A percentile compares a stretch with the other conserved stretches of the same genome.
These are phyloP conservation scores for Metschnikowia borealis DNA, from an alignment of 805 yeast genomes.

Conservation along the genomic window DNA sequence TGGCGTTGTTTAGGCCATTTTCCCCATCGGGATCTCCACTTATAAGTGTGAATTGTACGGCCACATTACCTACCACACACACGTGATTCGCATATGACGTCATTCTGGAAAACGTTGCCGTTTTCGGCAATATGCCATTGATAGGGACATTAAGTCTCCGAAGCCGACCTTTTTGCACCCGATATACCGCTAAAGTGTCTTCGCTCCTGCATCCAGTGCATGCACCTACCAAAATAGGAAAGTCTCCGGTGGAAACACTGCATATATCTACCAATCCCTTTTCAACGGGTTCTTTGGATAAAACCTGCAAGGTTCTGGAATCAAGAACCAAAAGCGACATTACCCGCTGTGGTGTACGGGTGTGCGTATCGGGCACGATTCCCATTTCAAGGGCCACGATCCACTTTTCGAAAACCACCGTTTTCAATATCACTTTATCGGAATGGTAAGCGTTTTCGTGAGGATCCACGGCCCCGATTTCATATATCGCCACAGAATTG, in stretches of 20 bases:
- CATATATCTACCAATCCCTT: slow-evolving; percentile 8
- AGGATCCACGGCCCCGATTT: not conserved
- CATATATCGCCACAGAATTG: slow-evolving; percentile 3
- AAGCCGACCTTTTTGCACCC: slow-evolving; percentile 2
- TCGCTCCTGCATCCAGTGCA: not conserved
- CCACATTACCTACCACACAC: slow-evolving; percentile 7
- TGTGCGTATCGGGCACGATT: not conserved
- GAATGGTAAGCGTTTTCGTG: slow-evolving; percentile 2
- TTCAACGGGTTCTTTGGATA: not conserved
- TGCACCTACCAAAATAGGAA: slow-evolving; percentile 7
- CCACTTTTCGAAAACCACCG: slow-evolving; percentile 1
- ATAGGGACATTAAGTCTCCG: not conserved
- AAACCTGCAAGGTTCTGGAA: slow-evolving; percentile 1
- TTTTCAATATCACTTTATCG: slow-evolving; percentile 5
- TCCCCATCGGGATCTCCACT: not conserved
- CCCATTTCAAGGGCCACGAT: slow-evolving; percentile 6
- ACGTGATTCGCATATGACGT: slow-evolving; percentile 3
- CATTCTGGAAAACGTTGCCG: slow-evolving; percentile 6
- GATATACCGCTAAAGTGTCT: slow-evolving; percentile 3
- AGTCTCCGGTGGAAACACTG: not conserved
- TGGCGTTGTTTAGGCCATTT: not conserved
- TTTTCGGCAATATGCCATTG: slow-evolving; percentile 6
- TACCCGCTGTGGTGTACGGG: slow-evolving; percentile 3
- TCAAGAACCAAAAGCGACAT: slow-evolving; percentile 8
- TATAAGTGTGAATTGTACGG: not conserved